Conservation (phyloP, 108 stramenopile genomes). For the Cyclotella distinguenda region DNA sequence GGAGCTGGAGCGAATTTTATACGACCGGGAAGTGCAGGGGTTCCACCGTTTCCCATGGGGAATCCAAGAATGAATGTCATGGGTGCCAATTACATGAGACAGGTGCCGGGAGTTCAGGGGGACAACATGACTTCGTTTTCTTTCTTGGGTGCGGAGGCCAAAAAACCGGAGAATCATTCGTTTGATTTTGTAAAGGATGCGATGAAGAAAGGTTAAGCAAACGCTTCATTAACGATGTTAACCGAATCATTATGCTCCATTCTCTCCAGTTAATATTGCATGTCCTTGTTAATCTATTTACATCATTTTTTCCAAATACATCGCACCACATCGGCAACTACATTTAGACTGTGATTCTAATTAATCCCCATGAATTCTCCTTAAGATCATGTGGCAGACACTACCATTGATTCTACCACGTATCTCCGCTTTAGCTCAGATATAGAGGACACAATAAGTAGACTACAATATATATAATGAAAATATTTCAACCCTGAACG, state of each 20-base stretch:
- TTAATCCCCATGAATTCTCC: too few relatives aligned
- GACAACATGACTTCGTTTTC: constrained; percentile 55
- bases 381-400: too few relatives aligned
- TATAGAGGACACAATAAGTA: too few relatives aligned
- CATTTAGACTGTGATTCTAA: too few relatives aligned
- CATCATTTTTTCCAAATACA: too few relatives aligned
- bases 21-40: constrained; percentile 36
- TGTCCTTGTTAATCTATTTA: not conserved
- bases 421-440: too few relatives aligned
- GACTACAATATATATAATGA: too few relatives aligned
- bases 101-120: constrained; percentile 49
- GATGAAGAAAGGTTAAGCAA: constrained; percentile 57
- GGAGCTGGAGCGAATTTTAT: constrained; percentile 20
- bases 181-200: constrained; percentile 91
- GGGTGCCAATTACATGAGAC: constrained; percentile 55
- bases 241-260: not conserved
- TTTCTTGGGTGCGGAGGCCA: constrained; percentile 55
- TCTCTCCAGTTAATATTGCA: not conserved
- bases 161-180: constrained; percentile 60
- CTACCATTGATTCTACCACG: too few relatives aligned
- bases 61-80: constrained; percentile 29
- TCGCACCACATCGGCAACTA: too few relatives aligned
- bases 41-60: constrained; percentile 1
- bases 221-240: not conserved
- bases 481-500: too few relatives aligned